These are phyloP conservation scores for Neurospora sp. DNA, from an alignment of 495 filamentous ascomycete genomes.

Conservation along the genomic window DNA sequence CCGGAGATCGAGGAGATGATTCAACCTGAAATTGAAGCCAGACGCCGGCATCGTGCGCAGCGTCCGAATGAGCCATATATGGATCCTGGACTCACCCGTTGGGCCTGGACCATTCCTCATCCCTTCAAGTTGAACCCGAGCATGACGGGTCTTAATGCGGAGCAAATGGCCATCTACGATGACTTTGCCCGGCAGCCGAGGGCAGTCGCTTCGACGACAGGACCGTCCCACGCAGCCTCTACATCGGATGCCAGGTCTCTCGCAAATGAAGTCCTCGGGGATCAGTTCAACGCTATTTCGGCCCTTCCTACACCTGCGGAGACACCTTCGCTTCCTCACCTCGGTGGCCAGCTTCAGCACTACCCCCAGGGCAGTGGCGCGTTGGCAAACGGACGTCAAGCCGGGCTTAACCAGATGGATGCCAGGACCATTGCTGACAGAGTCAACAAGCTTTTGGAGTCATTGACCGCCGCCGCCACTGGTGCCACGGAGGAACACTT, in stretches of 20 bases:
- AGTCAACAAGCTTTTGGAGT: slow-evolving; percentile 58
- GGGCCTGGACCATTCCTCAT: slow-evolving; percentile 80
- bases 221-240: slow-evolving; percentile 34
- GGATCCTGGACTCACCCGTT: slow-evolving; percentile 67
- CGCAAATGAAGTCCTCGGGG: slow-evolving; percentile 68
- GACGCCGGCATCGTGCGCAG: slow-evolving; percentile 59
- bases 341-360: slow-evolving; percentile 49
- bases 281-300: slow-evolving; percentile 67
- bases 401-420: slow-evolving; percentile 59
- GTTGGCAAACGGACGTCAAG: slow-evolving; percentile 37
- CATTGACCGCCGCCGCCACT: slow-evolving; percentile 55
- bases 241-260: slow-evolving; percentile 43
- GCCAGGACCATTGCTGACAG: slow-evolving; percentile 50
- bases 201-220: slow-evolving; percentile 29
- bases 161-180: slow-evolving; percentile 92
- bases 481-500: slow-evolving; percentile 61
- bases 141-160: slow-evolving; percentile 63
- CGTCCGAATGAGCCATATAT: slow-evolving; percentile 75
- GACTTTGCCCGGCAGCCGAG: slow-evolving; percentile 83
- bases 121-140: slow-evolving; percentile 69
- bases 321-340: slow-evolving; percentile 63
- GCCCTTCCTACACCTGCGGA: slow-evolving; percentile 74
- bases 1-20: slow-evolving; percentile 92
- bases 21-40: slow-evolving; percentile 58
- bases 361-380: slow-evolving; percentile 48